Evolutionary conservation across 1,284 basidiomycete genomes (phyloP), one percentile per base, ranked within the genome.

Genomic region (Malassezia obtusa): DNA sequence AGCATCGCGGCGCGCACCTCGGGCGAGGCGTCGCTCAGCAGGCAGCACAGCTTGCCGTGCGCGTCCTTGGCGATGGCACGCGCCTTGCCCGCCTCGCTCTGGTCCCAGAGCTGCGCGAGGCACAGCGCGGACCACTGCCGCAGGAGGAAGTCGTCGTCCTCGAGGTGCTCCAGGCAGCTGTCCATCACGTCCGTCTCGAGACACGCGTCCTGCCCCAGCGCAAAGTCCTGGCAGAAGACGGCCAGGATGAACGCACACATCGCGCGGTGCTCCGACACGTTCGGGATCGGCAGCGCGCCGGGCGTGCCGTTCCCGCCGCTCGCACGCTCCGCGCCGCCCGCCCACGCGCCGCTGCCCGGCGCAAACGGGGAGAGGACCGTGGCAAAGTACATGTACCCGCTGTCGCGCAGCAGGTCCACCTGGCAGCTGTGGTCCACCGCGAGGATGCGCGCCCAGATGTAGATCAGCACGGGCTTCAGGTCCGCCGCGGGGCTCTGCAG

Each of bases 161-260:
- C 76, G 5, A 98, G 78, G 33, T 87, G 81, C 44, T 86, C 83
- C 50, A 88, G 83, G 72, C 91, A 95, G 49, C 85, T 82, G 60
- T 92, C 87, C 67, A 98, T 89, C 0, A 95, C 88, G 24, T 84
- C 80, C 60, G 89, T 86, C 52, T 82, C 79, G 75, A 86, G 82
- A 72, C 89, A 92, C 0, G 87, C 89, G 49, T 82, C 80, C 75
- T 98, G 91, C 1, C 90, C 92, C 0, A 81, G 80, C 7, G 82
- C 81, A 73, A 86, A 91, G 65, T 91, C 89, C 21, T 92, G 84
- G 50, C 87, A 86, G 56, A 95, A 84, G 25, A 90, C 84, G n/a
- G 87, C 82, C 21, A 98, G 82, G 64, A 96, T 91, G 76, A 96
- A 98, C 0, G 90, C 89, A 71, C 91, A 98, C 92, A 98, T 98